Conservation (phyloP, 352 stramenopile genomes). For the Aphanomyces invadans region DNA sequence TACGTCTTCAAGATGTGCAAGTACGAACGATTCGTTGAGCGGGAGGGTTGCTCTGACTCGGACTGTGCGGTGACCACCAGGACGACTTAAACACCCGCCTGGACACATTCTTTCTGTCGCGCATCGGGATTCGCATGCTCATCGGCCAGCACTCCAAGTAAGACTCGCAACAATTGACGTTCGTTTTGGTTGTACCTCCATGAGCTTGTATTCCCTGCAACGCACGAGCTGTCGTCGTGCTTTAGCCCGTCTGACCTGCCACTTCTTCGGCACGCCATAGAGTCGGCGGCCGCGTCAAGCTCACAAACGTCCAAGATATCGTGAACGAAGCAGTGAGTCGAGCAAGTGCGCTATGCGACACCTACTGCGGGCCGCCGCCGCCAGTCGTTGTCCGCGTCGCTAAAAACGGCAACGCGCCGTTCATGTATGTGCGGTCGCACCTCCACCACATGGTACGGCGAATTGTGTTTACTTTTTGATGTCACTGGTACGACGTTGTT, state of each 20-base stretch:
- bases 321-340: slow-evolving; percentile 49
- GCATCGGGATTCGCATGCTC: slow-evolving; percentile 99
- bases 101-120: slow-evolving; percentile 97
- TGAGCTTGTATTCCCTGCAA: background rate
- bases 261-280: no score
- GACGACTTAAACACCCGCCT: slow-evolving; percentile 77
- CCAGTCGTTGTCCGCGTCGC: slow-evolving; percentile 49
- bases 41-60: no score
- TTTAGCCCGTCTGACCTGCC: no score
- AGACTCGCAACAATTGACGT: no score
- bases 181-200: slow-evolving; percentile 9
- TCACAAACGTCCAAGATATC: slow-evolving; percentile 60
- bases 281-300: slow-evolving; percentile 57
- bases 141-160: slow-evolving; percentile 89
- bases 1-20: slow-evolving; percentile 53
- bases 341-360: slow-evolving; percentile 42
- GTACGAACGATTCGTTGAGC: background rate
- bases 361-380: slow-evolving; percentile 49
- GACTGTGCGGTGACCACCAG: background rate
- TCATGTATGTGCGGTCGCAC: slow-evolving; percentile 77
- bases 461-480: no score
- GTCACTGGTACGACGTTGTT: no score
- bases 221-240: no score
- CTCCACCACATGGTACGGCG: slow-evolving; percentile 69
- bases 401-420: slow-evolving; percentile 42